A percentile compares a stretch with the other conserved stretches of the same genome.
Evolutionary conservation across 371 early-diverging fungal genomes (phyloP).

Genomic region (Mucor indicus): DNA sequence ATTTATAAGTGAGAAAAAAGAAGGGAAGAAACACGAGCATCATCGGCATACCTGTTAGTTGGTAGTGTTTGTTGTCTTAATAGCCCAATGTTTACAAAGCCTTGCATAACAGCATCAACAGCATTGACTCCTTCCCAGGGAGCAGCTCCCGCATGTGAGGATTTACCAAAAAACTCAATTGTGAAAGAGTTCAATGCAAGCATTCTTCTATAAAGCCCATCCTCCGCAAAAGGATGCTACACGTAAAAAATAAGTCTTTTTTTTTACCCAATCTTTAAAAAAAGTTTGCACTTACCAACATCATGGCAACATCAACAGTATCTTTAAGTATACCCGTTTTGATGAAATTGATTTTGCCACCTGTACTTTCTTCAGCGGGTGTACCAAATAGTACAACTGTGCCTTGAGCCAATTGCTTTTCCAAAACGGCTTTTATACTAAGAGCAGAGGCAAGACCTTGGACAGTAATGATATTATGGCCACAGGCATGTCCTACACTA

Average conservation of each 20-base stretch:
- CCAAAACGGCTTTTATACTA: conserved; percentile 53
- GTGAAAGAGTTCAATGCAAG: conserved; percentile 43
- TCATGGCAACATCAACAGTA: conserved; percentile 65
- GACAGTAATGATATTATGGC: conserved; percentile 70
- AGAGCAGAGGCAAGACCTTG: conserved; percentile 65
- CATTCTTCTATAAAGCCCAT: conserved; percentile 24
- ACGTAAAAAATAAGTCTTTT: not conserved
- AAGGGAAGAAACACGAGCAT: too few relatives aligned
- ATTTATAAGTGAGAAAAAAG: too few relatives aligned
- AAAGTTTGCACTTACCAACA: conserved; percentile 53
- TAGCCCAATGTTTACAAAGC: conserved; percentile 59
- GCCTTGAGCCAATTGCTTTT: conserved; percentile 50
- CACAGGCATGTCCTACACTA: conserved; percentile 65
- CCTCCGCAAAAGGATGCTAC: conserved; percentile 30
- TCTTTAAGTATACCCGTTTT: conserved; percentile 57
- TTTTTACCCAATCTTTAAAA: not conserved
- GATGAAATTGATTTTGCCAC: conserved; percentile 72
- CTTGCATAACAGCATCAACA: conserved; percentile 63
- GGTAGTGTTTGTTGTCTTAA: conserved; percentile 71
- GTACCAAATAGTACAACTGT: conserved; percentile 73
- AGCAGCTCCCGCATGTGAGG: conserved; percentile 59
- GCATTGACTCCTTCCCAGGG: conserved; percentile 75
- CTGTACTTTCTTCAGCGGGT: conserved; percentile 73
- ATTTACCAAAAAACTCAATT: conserved; percentile 61
- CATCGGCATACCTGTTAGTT: conserved; percentile 34